Evolutionary conservation across 1,139 yeast species (phyloP), one percentile per base, ranked within the genome.

Genomic region (Kodamaea plutei): DNA sequence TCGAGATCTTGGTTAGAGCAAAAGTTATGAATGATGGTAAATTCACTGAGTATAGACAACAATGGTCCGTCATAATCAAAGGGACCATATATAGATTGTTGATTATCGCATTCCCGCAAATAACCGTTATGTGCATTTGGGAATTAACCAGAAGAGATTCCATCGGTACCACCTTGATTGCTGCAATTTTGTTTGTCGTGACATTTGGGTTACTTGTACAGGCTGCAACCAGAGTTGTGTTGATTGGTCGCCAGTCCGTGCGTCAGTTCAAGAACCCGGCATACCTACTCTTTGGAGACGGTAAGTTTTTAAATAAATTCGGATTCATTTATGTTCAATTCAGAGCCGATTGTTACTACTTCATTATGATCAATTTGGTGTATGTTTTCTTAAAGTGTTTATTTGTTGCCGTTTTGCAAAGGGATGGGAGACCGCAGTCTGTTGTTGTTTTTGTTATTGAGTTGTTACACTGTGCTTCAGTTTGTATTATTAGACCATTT

Each of bases 251-350:
- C 39, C 72, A 73, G 43, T 88, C 96, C 0, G 69, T 73, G 18
- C 67, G 69, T 39, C 69, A 83, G 41, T 87, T 80, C 64, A 82
- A 84, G 53, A 91, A 89, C 48, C 95, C 98, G 0, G 98, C 98
- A 1, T 91, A 87, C 54, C 69, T 89, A 41, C 68, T 91, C 39
- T 91, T 75, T 53, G 95, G 97, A 29, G 95, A 93, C 53, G 76
- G 81, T 8, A 71, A 69, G 25, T 78, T 85, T 40, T 70, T 93
- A 48, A 87, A 87, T 64, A 76, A 84, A 47, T 89, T 84, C 64
- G 99, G 99, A 0, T 91, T 91, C 61, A 61, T 93, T 42, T 91
- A 91, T 47, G 88, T 89, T 23, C 96, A 88, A 61, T 91, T 73
- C 65, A 73, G 89, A 41, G 97, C 97, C 10, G 84, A 84, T 35